These are phyloP conservation scores for Yarrowia sp. DNA, from an alignment of 805 yeast species.

Conservation along the genomic window DNA sequence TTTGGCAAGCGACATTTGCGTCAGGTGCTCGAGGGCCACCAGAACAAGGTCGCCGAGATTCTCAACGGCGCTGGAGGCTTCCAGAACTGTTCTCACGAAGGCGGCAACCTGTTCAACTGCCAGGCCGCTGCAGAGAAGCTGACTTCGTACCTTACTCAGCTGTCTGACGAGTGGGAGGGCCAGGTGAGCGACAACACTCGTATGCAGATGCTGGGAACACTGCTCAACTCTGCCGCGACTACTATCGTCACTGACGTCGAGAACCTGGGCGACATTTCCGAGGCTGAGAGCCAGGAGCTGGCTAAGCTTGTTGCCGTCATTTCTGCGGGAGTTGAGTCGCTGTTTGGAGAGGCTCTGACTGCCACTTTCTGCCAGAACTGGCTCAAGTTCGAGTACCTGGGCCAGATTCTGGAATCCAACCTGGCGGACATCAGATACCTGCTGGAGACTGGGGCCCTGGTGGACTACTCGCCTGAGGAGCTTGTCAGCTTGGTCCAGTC, in stretches of 20 bases:
- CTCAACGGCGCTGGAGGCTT: constrained; percentile 31
- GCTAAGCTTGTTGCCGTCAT: constrained; percentile 29
- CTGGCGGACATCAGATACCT: constrained; percentile 37
- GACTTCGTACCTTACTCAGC: constrained; percentile 26
- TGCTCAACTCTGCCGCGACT: constrained; percentile 35
- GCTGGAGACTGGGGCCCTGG: constrained; percentile 35
- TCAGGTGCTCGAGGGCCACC: constrained; percentile 20
- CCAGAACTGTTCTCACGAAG: constrained; percentile 29
- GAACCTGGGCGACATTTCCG: constrained; percentile 36
- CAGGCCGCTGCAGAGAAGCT: constrained; percentile 29
- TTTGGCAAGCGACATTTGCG: constrained; percentile 27
- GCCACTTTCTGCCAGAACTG: constrained; percentile 40
- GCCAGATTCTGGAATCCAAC: constrained; percentile 38
- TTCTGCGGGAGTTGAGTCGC: not conserved
- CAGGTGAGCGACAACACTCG: constrained; percentile 1
- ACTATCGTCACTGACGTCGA: constrained; percentile 32
- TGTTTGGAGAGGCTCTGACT: constrained; percentile 26
- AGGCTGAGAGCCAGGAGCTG: constrained; percentile 34
- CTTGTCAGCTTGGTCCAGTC: constrained; percentile 37
- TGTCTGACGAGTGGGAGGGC: constrained; percentile 28
- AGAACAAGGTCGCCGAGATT: constrained; percentile 5
- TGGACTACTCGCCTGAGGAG: constrained; percentile 39
- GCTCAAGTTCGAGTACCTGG: constrained; percentile 41
- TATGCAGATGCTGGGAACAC: constrained; percentile 29
- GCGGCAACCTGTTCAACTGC: constrained; percentile 28